phyloP scores from a whole-genome alignment of 2,329 filamentous ascomycete genomes.

The Neopestalotiopsis clavispora region DNA sequence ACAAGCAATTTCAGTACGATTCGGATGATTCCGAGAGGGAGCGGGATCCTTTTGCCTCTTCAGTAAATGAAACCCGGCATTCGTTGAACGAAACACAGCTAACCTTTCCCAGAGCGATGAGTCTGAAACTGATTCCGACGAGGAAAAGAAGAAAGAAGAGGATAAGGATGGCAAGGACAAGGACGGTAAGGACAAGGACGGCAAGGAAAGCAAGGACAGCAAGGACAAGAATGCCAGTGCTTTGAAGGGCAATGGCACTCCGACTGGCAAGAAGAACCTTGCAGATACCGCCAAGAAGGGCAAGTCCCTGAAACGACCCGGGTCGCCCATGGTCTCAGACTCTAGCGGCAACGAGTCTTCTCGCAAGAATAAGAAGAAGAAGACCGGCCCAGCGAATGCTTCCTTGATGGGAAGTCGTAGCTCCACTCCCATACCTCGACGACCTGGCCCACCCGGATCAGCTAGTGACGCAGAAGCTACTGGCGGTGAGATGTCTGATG shows the following conservation, averaged over 20 bases:
- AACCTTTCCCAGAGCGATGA: constrained; percentile 39
- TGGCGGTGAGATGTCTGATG: constrained; percentile 69
- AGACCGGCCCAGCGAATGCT: constrained; percentile 49
- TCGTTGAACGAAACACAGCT: constrained; percentile 19
- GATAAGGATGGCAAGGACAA: constrained; percentile 45
- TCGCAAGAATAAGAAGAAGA: constrained; percentile 79
- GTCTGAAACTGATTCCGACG: constrained; percentile 47
- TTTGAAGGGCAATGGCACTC: constrained; percentile 70
- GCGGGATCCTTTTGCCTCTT: constrained; percentile 58
- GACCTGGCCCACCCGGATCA: constrained; percentile 57
- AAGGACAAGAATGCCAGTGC: constrained; percentile 51
- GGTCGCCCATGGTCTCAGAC: constrained; percentile 87
- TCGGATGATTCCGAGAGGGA: constrained; percentile 60
- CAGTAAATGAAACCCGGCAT: constrained; percentile 43
- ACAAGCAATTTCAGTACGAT: constrained; percentile 86
- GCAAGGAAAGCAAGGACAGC: constrained; percentile 22
- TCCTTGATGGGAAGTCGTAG: constrained; percentile 58
- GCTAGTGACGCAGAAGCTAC: constrained; percentile 77
- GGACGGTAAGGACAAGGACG: constrained; percentile 28
- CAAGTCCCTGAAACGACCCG: constrained; percentile 78
- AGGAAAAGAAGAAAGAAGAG: constrained; percentile 50
- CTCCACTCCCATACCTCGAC: constrained; percentile 57
- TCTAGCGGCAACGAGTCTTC: constrained; percentile 90
- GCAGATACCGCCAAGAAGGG: constrained; percentile 56
- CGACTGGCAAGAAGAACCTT: constrained; percentile 52